Evolutionary conservation across 768 basidiomycete species (phyloP).

Genomic region (Lanmaoa pseudosensibilis): DNA sequence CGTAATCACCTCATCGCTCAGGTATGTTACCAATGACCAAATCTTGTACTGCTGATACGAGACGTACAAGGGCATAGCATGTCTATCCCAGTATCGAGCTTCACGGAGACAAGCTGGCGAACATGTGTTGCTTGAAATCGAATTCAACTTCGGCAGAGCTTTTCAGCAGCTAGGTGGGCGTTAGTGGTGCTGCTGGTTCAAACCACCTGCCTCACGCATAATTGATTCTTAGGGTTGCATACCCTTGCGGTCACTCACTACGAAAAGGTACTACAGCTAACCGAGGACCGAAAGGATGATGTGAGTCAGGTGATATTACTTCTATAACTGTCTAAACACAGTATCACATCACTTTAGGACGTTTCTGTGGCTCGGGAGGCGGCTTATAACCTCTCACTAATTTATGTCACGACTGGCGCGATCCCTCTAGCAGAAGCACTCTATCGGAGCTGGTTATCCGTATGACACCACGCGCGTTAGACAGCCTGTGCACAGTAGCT

Average conservation of each 20-base stretch:
- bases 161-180: conserved; percentile 2
- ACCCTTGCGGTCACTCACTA: conserved; percentile 86
- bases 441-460: conserved; percentile 79
- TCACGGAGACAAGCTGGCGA: conserved; percentile 46
- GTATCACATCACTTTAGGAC: not conserved
- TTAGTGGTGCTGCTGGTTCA: not conserved
- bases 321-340: not conserved
- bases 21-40: not conserved
- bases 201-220: not conserved
- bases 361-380: conserved; percentile 13
- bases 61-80: conserved; percentile 71
- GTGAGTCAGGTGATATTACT: not conserved
- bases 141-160: conserved; percentile 88
- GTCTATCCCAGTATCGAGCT: conserved; percentile 74
- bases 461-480: conserved; percentile 41
- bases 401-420: conserved; percentile 79
- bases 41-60: not conserved
- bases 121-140: conserved; percentile 64
- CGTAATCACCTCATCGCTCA: conserved; percentile 72
- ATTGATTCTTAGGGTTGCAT: conserved; percentile 77
- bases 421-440: conserved; percentile 65
- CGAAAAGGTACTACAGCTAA: conserved; percentile 65
- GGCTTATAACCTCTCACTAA: conserved; percentile 65
- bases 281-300: conserved; percentile 43
- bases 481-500: not conserved